Evolutionary conservation across 495 filamentous ascomycete species (phyloP), one percentile per base, ranked within the genome.

Genomic region (Aspergillus diversus): DNA sequence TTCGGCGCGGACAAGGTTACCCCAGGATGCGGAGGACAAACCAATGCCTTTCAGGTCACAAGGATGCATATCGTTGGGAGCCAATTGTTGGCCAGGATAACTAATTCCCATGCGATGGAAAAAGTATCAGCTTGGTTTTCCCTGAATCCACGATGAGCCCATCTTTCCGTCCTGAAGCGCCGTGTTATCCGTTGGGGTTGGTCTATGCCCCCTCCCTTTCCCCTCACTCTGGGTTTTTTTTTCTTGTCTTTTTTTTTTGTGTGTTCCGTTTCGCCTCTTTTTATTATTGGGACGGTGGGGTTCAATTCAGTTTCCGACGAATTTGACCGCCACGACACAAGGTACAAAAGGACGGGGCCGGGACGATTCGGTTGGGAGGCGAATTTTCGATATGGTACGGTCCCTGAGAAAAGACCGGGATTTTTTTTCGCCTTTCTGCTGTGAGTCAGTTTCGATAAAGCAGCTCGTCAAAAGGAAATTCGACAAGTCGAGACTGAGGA

Each of bases 1-100:
- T 54, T 34, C 51, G 51, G 32, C 21, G 51, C 32, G 13, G 51
- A 13, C 51, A 54, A n/a, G 27, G 51, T 34, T n/a, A 54, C 51
- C 51, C 51, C 51, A 34, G 33, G 51, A 54, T 54, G 51, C 32
- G 27, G 51, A 54, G 31, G 13, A 27, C 27, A 21, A 49, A 53
- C 51, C 27, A 54, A 31, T n/a, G n/a, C 12, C 13, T 11, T 34
- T 53, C 50, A 33, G 27, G 3, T 54, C 33, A n/a, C 27, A 50
- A 50, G 39, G 8, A 21, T 21, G 0, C 12, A 9, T 13, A 11
- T 33, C 27, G 8, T 11, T 53, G 17, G 27, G 50, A 50, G 51
- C 51, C 51, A 54, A 54, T 33, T 15, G 51, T 13, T 33, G 27
- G 4, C 16, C 7, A 27, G 15, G 7, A 12, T 27, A 21, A 17